phyloP scores from a whole-genome alignment of 2,329 filamentous ascomycete species.

The Alternaria triticina region DNA sequence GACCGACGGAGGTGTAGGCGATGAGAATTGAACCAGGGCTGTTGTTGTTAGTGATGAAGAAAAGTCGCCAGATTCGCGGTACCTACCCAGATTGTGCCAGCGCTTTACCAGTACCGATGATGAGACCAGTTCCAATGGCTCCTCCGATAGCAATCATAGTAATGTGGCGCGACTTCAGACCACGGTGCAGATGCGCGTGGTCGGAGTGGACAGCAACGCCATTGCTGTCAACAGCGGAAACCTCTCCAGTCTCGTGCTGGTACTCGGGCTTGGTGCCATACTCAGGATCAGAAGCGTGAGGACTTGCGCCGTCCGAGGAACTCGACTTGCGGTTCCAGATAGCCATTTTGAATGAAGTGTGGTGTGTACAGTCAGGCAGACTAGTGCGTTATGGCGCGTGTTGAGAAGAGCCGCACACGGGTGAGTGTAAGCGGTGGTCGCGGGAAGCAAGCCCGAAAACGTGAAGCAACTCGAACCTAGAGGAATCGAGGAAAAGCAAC shows the following conservation, averaged over 20 bases:
- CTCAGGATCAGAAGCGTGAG: slow-evolving; percentile 30
- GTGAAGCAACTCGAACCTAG: slow-evolving; percentile 1
- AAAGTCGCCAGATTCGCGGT: not conserved
- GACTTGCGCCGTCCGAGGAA: slow-evolving; percentile 38
- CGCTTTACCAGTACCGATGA: slow-evolving; percentile 67
- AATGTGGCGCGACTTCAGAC: slow-evolving; percentile 61
- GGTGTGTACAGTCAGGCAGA: not conserved
- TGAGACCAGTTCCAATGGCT: slow-evolving; percentile 74
- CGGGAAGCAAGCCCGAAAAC: slow-evolving; percentile 10
- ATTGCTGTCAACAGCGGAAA: slow-evolving; percentile 23
- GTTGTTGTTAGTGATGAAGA: slow-evolving; percentile 18
- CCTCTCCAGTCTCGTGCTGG: slow-evolving; percentile 20
- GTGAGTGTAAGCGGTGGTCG: slow-evolving; percentile 11
- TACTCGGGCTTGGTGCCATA: slow-evolving; percentile 21
- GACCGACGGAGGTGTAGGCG: slow-evolving; percentile 71
- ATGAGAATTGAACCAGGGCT: slow-evolving; percentile 73
- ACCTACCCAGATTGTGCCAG: slow-evolving; percentile 55
- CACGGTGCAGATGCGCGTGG: slow-evolving; percentile 56
- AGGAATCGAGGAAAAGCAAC: not conserved
- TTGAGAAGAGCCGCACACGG: slow-evolving; percentile 1
- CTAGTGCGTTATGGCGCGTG: slow-evolving; percentile 8
- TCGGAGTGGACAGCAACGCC: slow-evolving; percentile 37
- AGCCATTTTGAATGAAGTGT: slow-evolving; percentile 25
- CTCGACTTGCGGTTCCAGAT: slow-evolving; percentile 36
- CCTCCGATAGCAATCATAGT: slow-evolving; percentile 76